Conservation (phyloP, 257 asterid species). For the Leptodermis oblonga region DNA sequence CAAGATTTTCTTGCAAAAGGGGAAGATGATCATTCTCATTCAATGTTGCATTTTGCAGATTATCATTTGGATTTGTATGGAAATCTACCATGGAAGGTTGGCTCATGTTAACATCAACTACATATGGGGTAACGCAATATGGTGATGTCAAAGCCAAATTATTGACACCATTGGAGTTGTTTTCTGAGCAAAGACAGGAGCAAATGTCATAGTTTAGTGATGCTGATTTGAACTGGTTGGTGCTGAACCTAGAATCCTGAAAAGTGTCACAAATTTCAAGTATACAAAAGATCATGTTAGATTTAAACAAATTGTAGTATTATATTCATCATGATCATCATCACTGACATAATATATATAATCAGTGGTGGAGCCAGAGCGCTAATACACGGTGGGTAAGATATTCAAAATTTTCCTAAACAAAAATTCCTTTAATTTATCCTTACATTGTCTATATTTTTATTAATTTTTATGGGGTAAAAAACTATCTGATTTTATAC, state of each 20-base stretch:
- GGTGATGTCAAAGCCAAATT: not conserved
- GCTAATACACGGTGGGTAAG: no score
- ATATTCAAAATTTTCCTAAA: no score
- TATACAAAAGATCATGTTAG: not conserved
- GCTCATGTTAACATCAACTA: not conserved
- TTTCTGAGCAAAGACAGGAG: conserved; percentile 14
- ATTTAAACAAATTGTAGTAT: not conserved
- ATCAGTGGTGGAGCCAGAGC: no score
- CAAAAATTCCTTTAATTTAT: no score
- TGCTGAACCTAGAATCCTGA: conserved; percentile 9
- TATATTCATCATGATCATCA: no score
- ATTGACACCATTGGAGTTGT: not conserved
- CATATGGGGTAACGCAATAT: not conserved
- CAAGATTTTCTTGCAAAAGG: conserved; percentile 13
- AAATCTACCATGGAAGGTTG: not conserved
- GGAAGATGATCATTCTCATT: not conserved
- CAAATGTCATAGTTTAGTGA: not conserved
- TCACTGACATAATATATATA: not conserved
- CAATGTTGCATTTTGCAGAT: not conserved
- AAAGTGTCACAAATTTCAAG: not conserved
- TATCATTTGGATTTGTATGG: not conserved
- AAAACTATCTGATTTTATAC: no score
- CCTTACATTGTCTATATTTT: no score
- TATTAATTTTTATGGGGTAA: no score
- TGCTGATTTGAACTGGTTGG: not conserved